phyloP scores from a whole-genome alignment of 768 basidiomycete species.

The Boletus eberwhitei region DNA sequence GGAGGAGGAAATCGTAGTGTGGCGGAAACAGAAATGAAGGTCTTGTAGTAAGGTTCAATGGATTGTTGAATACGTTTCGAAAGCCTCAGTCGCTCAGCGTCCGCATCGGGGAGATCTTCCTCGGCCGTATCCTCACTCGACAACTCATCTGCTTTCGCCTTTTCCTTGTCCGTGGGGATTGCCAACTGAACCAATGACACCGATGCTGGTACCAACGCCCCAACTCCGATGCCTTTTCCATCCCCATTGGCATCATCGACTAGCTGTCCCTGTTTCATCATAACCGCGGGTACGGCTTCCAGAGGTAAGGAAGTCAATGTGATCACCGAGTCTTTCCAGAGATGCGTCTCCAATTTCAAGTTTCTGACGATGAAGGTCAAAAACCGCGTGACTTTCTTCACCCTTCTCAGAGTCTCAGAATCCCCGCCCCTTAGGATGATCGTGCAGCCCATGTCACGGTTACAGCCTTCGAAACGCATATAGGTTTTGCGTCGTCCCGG shows the following conservation, averaged over 20 bases:
- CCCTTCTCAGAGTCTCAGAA: constrained; percentile 69
- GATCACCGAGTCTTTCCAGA: constrained; percentile 90
- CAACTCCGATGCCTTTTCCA: constrained; percentile 12
- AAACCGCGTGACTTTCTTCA: constrained; percentile 93
- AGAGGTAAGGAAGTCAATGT: constrained; percentile 63
- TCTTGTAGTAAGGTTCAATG: constrained; percentile 78
- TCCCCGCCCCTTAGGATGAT: constrained; percentile 88
- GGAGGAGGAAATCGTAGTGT: constrained; percentile 92
- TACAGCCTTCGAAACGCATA: constrained; percentile 98
- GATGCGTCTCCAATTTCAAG: constrained; percentile 86
- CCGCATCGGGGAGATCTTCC: constrained; percentile 61
- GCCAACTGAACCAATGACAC: constrained; percentile 25
- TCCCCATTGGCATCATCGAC: constrained; percentile 22
- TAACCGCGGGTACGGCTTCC: constrained; percentile 56
- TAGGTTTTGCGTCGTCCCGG: constrained; percentile 94
- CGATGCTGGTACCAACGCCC: constrained; percentile 17
- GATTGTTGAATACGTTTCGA: constrained; percentile 78
- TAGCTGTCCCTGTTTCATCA: constrained; percentile 28
- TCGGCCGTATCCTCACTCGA: constrained; percentile 32
- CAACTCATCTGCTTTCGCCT: constrained; percentile 5
- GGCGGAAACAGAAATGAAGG: constrained; percentile 91
- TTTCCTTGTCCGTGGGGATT: constrained; percentile 18
- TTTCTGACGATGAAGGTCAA: constrained; percentile 91
- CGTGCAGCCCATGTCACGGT: constrained; percentile 90
- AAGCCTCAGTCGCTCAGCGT: constrained; percentile 64